A percentile compares a stretch with the other conserved stretches of the same genome.
These are phyloP conservation scores for Symbiodinium natans DNA, from an alignment of 73 alveolate species.

Conservation along the genomic window DNA sequence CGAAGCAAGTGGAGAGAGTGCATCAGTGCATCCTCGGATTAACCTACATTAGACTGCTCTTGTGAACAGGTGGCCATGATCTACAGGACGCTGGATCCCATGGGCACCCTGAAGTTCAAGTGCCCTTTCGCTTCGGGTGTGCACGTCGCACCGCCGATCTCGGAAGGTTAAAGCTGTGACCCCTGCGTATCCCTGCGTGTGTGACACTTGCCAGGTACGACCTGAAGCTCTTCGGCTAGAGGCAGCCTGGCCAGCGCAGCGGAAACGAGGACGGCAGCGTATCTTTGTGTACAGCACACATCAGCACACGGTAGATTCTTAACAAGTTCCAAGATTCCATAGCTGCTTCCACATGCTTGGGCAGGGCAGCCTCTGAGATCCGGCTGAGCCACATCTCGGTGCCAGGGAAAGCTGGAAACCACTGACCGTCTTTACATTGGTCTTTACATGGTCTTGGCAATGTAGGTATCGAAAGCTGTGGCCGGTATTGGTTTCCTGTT, in stretches of 20 bases:
- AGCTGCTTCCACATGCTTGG: no score
- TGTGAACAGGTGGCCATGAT: slow-evolving; percentile 38
- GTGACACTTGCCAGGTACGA: slow-evolving; percentile 38
- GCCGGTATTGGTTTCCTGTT: not conserved
- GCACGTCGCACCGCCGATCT: not conserved
- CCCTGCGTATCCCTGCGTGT: no score
- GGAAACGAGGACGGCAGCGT: no score
- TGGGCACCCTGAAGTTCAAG: slow-evolving; percentile 83
- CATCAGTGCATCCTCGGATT: not conserved
- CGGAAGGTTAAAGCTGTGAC: no score
- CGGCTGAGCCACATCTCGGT: not conserved
- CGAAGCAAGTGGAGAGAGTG: not conserved
- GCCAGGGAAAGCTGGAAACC: not conserved
- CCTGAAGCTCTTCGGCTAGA: slow-evolving; percentile 67
- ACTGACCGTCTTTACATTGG: not conserved
- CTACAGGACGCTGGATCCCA: slow-evolving; percentile 77
- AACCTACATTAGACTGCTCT: not conserved
- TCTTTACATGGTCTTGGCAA: no score
- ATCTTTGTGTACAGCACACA: no score
- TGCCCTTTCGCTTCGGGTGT: not conserved
- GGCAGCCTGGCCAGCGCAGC: not conserved
- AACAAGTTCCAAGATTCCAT: no score
- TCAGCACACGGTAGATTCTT: no score
- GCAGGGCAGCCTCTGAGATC: not conserved
- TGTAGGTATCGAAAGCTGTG: not conserved